Percentiles rank a stretch among this genome's conserved stretches.
phyloP scores from a whole-genome alignment of 2,329 filamentous ascomycete species.

The Ophiostoma montium region DNA sequence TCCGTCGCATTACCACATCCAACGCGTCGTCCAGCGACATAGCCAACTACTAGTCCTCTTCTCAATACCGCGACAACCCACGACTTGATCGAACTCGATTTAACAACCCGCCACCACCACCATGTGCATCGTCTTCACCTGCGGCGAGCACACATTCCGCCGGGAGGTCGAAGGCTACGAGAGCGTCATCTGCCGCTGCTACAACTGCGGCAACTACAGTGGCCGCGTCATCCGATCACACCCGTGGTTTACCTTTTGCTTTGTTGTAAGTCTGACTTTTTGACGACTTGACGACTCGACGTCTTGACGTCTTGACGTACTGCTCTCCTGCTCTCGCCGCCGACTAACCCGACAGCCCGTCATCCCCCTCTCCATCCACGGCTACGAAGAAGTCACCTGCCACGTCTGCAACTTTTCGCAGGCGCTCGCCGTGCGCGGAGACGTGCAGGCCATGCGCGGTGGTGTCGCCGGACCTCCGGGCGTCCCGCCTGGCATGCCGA shows the following conservation, averaged over 20 bases:
- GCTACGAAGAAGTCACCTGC: constrained; percentile 57
- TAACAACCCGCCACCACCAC: neutral
- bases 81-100: too few relatives aligned
- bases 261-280: constrained; percentile 36
- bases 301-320: too few relatives aligned
- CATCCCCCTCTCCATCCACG: constrained; percentile 54
- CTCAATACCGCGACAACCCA: too few relatives aligned
- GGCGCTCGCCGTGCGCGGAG: constrained; percentile 42
- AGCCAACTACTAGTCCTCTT: too few relatives aligned
- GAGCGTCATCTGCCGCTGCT: constrained; percentile 46
- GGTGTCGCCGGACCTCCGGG: constrained; percentile 16
- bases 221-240: constrained; percentile 47
- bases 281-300: too few relatives aligned
- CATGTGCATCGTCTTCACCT: constrained; percentile 51
- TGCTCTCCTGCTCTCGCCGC: neutral
- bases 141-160: constrained; percentile 47
- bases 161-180: constrained; percentile 47
- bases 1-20: neutral
- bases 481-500: constrained; percentile 21
- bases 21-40: neutral
- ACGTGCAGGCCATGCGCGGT: constrained; percentile 37
- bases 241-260: constrained; percentile 71
- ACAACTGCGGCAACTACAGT: constrained; percentile 52
- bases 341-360: constrained; percentile 36
- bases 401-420: constrained; percentile 66